Percentiles rank a stretch among this genome's conserved stretches.
Evolutionary conservation across 2,329 filamentous ascomycete genomes (phyloP).

Genomic region (Xylariales sp.): DNA sequence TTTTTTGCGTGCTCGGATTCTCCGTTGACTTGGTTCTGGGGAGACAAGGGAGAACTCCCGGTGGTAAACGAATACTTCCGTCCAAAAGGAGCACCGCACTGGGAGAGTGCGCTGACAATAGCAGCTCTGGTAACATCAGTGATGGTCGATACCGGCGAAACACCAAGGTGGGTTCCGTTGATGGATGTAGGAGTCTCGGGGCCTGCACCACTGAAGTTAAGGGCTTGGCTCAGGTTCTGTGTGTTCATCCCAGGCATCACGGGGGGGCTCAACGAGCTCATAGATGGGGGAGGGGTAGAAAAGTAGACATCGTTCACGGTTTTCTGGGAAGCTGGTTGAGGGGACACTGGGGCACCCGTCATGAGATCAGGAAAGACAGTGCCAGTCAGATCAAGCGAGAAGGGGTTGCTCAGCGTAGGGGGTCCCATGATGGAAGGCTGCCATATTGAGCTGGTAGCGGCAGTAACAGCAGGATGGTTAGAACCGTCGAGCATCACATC

Average conservation of each 20-base stretch:
- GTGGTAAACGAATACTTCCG: constrained; percentile 62
- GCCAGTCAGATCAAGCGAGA: constrained; percentile 69
- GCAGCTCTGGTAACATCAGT: constrained; percentile 60
- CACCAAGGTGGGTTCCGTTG: constrained; percentile 57
- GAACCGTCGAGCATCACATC: constrained; percentile 87
- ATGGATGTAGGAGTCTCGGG: constrained; percentile 72
- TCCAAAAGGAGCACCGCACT: constrained; percentile 50
- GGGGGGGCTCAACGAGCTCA: constrained; percentile 70
- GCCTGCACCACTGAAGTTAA: constrained; percentile 55
- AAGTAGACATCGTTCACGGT: constrained; percentile 72
- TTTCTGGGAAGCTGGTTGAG: constrained; percentile 69
- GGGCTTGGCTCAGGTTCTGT: constrained; percentile 60
- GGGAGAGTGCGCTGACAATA: constrained; percentile 56
- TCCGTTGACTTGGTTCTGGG: constrained; percentile 42
- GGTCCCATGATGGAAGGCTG: constrained; percentile 66
- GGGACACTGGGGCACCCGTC: constrained; percentile 68
- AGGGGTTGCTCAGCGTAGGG: constrained; percentile 63
- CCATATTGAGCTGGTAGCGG: constrained; percentile 60
- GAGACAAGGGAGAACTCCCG: constrained; percentile 49
- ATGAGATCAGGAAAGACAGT: constrained; percentile 75
- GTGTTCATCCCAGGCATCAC: constrained; percentile 61
- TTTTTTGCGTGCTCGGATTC: constrained; percentile 49
- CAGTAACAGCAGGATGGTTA: constrained; percentile 54
- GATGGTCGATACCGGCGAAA: constrained; percentile 58
- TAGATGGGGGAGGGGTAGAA: constrained; percentile 69